Evolutionary conservation across 768 basidiomycete species (phyloP).

Genomic region (Sarcodon sp.): DNA sequence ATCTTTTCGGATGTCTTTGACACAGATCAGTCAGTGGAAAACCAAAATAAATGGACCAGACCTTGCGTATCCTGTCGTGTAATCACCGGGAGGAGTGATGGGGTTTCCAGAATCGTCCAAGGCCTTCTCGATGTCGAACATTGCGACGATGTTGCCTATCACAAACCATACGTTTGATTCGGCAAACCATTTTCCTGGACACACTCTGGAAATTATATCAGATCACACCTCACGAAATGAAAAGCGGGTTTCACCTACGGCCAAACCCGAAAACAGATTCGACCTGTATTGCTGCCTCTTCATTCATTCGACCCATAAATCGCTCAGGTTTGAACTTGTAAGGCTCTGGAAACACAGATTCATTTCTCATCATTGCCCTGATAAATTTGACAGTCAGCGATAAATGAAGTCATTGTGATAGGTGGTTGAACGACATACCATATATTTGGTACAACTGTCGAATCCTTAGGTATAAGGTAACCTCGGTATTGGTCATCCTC

Average conservation of each 20-base stretch:
- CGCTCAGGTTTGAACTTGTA: background rate
- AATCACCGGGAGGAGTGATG: slow-evolving; percentile 23
- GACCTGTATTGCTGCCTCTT: background rate
- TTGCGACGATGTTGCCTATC: background rate
- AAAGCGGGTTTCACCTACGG: slow-evolving; percentile 1
- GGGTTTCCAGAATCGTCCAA: slow-evolving; percentile 16
- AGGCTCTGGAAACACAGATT: background rate
- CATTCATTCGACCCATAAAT: background rate
- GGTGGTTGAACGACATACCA: background rate
- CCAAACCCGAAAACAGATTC: background rate
- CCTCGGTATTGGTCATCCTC: slow-evolving; percentile 12
- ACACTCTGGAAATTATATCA: slow-evolving; percentile 22
- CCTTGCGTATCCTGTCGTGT: slow-evolving; percentile 33
- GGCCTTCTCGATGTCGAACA: background rate
- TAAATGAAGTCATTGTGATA: too few relatives aligned
- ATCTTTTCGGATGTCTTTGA: background rate
- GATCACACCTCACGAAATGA: slow-evolving; percentile 20
- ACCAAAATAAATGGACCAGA: slow-evolving; percentile 5
- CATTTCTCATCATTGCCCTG: background rate
- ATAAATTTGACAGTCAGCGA: too few relatives aligned
- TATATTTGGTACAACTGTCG: background rate
- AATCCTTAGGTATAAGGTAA: slow-evolving; percentile 10
- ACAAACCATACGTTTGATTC: background rate
- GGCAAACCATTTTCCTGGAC: slow-evolving; percentile 18
- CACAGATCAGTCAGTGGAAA: background rate